These are phyloP conservation scores for Silene uniflora DNA, from an alignment of 148 eudicot species.

Conservation along the genomic window DNA sequence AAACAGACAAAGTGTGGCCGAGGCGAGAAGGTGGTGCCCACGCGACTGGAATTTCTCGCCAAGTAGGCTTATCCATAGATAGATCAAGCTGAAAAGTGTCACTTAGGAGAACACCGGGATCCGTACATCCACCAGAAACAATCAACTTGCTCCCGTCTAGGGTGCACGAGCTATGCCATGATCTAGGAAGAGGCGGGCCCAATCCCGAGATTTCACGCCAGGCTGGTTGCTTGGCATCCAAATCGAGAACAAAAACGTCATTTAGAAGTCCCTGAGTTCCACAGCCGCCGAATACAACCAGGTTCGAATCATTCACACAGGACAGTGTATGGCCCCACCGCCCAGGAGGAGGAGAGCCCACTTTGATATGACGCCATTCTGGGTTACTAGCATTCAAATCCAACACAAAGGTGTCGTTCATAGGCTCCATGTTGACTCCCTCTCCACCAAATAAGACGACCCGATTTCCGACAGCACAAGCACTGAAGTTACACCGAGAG, in stretches of 20 bases:
- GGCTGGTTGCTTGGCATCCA: slow-evolving; percentile 78
- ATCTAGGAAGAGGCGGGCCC: slow-evolving; percentile 87
- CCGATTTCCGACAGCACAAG: slow-evolving; percentile 93
- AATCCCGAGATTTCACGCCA: slow-evolving; percentile 93
- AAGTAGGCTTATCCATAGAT: slow-evolving; percentile 75
- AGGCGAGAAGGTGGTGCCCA: slow-evolving; percentile 94
- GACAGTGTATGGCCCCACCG: slow-evolving; percentile 93
- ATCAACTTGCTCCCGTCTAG: slow-evolving; percentile 88
- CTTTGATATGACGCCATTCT: slow-evolving; percentile 78
- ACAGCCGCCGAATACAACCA: slow-evolving; percentile 91
- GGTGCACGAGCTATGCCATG: slow-evolving; percentile 98
- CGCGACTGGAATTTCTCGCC: slow-evolving; percentile 82
- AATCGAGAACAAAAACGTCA: slow-evolving; percentile 79
- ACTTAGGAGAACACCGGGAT: slow-evolving; percentile 85
- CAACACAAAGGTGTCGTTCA: slow-evolving; percentile 91
- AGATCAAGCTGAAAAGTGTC: slow-evolving; percentile 89
- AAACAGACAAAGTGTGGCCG: slow-evolving; percentile 81
- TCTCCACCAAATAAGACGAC: slow-evolving; percentile 92
- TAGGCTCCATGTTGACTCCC: slow-evolving; percentile 90
- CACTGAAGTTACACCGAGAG: slow-evolving; percentile 94
- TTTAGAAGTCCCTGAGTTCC: slow-evolving; percentile 82
- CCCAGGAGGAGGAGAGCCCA: slow-evolving; percentile 88
- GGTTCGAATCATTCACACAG: slow-evolving; percentile 71
- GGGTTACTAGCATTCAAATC: slow-evolving; percentile 70
- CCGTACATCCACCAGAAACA: slow-evolving; percentile 93